A percentile compares a stretch with the other conserved stretches of the same genome.
Conservation (phyloP, 331 rosid genomes). For the Pyrus hybrid region DNA sequence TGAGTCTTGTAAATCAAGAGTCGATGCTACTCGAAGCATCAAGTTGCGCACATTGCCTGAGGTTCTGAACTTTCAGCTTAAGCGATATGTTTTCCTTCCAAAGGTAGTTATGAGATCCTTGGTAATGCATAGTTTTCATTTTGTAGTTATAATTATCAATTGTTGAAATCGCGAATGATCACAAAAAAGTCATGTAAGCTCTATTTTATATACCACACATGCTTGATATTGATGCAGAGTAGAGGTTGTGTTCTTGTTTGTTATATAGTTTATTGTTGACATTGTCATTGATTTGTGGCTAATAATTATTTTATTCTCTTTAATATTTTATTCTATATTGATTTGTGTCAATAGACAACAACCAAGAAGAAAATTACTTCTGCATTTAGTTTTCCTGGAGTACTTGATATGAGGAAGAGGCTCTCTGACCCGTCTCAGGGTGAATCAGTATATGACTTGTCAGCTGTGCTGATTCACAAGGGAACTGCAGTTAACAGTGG, state of each 20-base stretch:
- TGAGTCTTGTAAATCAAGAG: constrained; percentile 81
- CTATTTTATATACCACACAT: background rate
- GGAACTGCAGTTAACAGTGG: constrained; percentile 97
- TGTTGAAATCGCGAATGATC: background rate
- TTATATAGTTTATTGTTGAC: background rate
- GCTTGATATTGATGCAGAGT: background rate
- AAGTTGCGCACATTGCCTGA: constrained; percentile 77
- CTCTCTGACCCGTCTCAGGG: constrained; percentile 57
- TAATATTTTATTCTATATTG: constrained; percentile 10
- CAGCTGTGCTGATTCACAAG: constrained; percentile 93
- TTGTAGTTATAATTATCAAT: background rate
- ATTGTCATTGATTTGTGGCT: background rate
- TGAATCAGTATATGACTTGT: constrained; percentile 66
- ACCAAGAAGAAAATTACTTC: constrained; percentile 95
- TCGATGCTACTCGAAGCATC: constrained; percentile 91
- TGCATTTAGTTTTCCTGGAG: constrained; percentile 72
- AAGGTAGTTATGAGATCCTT: constrained; percentile 49
- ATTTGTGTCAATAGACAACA: constrained; percentile 71
- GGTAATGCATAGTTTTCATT: constrained; percentile 1
- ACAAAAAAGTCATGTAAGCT: background rate
- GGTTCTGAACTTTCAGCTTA: constrained; percentile 91
- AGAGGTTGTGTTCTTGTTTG: background rate
- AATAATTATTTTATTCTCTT: background rate
- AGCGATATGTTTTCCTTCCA: constrained; percentile 91
- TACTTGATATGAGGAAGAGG: constrained; percentile 65